Conservation (phyloP, 768 basidiomycete genomes). For the Naganishia kalamii region DNA sequence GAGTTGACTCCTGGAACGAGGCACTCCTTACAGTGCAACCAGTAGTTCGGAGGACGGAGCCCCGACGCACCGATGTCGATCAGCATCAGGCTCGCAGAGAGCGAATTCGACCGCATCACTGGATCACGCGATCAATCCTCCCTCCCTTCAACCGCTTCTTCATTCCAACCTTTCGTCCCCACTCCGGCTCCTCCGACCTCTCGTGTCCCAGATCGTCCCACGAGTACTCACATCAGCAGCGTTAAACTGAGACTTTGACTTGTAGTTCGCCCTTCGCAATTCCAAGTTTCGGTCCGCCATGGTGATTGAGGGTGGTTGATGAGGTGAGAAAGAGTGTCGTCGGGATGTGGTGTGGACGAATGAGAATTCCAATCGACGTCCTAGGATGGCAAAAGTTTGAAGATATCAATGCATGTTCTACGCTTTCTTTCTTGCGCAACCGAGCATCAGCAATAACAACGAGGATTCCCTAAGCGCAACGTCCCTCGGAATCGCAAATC, state of each 20-base stretch:
- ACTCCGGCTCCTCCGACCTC: neutral
- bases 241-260: conserved; percentile 47
- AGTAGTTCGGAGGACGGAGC: too few relatives aligned
- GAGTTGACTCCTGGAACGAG: neutral
- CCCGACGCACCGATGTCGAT: too few relatives aligned
- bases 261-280: conserved; percentile 45
- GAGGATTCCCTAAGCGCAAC: neutral
- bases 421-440: neutral
- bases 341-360: neutral
- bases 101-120: too few relatives aligned
- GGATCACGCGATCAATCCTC: too few relatives aligned
- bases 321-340: neutral
- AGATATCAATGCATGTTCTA: conserved; percentile 8
- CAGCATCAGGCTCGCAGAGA: too few relatives aligned
- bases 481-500: neutral
- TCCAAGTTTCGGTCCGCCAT: conserved; percentile 45
- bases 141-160: neutral
- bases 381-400: neutral
- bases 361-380: too few relatives aligned
- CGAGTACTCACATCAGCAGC: conserved; percentile 42
- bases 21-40: too few relatives aligned
- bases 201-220: too few relatives aligned
- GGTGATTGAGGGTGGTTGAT: conserved; percentile 28
- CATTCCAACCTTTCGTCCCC: neutral
- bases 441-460: conserved; percentile 11